phyloP scores from a whole-genome alignment of 257 asterid species.

The Forsythia suspensa region DNA sequence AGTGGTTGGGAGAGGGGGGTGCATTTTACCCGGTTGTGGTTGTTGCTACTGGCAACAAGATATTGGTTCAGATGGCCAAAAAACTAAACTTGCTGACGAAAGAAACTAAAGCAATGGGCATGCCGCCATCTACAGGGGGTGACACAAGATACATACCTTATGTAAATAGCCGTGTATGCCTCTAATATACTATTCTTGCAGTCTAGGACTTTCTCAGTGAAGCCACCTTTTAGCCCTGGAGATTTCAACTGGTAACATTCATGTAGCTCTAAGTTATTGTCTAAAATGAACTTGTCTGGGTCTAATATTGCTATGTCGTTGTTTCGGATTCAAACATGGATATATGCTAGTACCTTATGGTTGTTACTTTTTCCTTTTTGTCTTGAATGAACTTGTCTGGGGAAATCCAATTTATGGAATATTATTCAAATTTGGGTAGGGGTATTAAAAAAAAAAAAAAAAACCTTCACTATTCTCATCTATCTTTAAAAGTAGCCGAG shows the following conservation, averaged over 20 bases:
- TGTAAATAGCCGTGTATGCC: constrained; percentile 48
- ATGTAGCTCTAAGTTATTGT: background rate
- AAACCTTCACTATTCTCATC: too few species aligned
- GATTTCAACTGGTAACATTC: background rate
- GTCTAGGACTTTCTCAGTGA: background rate
- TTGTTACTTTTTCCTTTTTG: background rate
- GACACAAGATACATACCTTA: constrained; percentile 31
- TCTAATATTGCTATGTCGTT: background rate
- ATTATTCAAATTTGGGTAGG: too few species aligned
- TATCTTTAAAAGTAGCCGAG: too few species aligned
- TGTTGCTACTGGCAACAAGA: constrained; percentile 21
- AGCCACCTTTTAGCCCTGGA: background rate
- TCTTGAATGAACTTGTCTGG: background rate
- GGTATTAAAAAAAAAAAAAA: too few species aligned
- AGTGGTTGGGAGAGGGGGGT: background rate
- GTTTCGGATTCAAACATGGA: background rate
- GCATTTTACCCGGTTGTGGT: background rate
- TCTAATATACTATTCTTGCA: constrained; percentile 19
- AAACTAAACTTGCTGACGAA: constrained; percentile 23
- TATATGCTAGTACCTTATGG: background rate
- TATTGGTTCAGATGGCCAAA: constrained; percentile 25
- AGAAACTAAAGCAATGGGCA: constrained; percentile 25
- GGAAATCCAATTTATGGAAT: background rate
- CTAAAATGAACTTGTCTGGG: background rate
- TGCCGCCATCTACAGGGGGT: background rate